Conservation (phyloP, 2,329 filamentous ascomycete species). For the Stromatinia cepivora region DNA sequence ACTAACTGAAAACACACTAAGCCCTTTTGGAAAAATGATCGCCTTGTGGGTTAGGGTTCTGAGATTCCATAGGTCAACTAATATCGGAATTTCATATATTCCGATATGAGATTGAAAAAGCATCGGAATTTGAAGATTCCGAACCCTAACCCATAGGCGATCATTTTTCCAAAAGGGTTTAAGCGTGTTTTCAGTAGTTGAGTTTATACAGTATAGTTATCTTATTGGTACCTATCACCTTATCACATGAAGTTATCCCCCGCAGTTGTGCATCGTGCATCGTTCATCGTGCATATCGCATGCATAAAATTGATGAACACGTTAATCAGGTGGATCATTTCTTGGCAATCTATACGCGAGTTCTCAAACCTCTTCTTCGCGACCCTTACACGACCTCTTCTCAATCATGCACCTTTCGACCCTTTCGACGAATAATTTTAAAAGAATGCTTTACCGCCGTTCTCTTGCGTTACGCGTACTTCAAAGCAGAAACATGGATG, state of each 20-base stretch:
- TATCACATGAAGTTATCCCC: not conserved
- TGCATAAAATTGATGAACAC: slow-evolving; percentile 7
- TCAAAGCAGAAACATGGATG: not conserved
- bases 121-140: too few relatives aligned
- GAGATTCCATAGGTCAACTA: too few relatives aligned
- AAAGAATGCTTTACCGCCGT: not conserved
- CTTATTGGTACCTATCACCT: not conserved
- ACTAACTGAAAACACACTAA: too few relatives aligned
- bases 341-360: slow-evolving; percentile 14
- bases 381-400: not conserved
- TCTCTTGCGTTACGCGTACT: slow-evolving; percentile 1
- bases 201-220: too few relatives aligned
- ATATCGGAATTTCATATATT: too few relatives aligned
- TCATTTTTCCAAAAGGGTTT: too few relatives aligned
- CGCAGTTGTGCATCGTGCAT: not conserved
- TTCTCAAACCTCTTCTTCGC: not conserved
- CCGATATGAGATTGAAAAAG: too few relatives aligned
- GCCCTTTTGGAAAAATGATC: too few relatives aligned
- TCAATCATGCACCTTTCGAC: not conserved
- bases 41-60: too few relatives aligned
- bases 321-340: slow-evolving; percentile 5
- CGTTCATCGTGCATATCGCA: not conserved
- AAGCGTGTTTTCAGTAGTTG: too few relatives aligned
- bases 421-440: not conserved
- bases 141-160: too few relatives aligned